Percentiles rank a stretch among this genome's conserved stretches.
These are phyloP conservation scores for Hypoxylon fragiforme DNA, from an alignment of 495 filamentous ascomycete species.

Conservation along the genomic window DNA sequence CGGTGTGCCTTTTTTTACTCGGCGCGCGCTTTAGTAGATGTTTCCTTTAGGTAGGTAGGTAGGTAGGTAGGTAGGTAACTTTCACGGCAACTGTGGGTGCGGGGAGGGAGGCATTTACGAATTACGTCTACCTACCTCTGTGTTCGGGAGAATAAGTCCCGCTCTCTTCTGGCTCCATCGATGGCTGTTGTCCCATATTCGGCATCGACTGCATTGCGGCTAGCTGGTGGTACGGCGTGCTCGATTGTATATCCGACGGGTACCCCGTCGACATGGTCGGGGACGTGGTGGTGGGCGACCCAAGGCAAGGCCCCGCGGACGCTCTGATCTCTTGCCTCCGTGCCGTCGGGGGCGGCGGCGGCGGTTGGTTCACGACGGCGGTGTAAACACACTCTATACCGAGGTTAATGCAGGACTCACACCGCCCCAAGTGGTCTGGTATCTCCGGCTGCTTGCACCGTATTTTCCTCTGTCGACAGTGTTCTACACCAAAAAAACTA, in stretches of 20 bases:
- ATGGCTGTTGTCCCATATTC: constrained; percentile 50
- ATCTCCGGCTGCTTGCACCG: constrained; percentile 73
- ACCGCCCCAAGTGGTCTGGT: constrained; percentile 79
- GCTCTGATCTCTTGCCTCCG: constrained; percentile 45
- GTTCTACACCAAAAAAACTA: constrained; percentile 62
- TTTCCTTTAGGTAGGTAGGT: no score
- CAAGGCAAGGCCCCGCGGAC: constrained; percentile 43
- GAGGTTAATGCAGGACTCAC: constrained; percentile 92
- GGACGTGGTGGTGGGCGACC: constrained; percentile 55
- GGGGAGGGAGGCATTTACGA: background rate
- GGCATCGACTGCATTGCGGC: constrained; percentile 51
- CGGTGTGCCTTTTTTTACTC: constrained; percentile 41
- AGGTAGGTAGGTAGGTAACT: no score
- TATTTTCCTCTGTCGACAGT: constrained; percentile 95
- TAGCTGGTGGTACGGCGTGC: constrained; percentile 48
- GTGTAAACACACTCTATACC: constrained; percentile 96
- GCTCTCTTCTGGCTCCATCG: constrained; percentile 45
- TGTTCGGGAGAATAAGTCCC: constrained; percentile 43
- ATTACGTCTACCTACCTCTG: constrained; percentile 47
- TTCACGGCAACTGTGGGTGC: background rate
- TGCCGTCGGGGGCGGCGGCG: constrained; percentile 55
- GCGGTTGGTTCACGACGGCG: constrained; percentile 82
- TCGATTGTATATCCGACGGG: constrained; percentile 47
- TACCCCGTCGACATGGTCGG: constrained; percentile 51
- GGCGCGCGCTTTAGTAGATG: constrained; percentile 39